Conservation (phyloP, 2,329 filamentous ascomycete genomes). For the Arthroderma sp. region DNA sequence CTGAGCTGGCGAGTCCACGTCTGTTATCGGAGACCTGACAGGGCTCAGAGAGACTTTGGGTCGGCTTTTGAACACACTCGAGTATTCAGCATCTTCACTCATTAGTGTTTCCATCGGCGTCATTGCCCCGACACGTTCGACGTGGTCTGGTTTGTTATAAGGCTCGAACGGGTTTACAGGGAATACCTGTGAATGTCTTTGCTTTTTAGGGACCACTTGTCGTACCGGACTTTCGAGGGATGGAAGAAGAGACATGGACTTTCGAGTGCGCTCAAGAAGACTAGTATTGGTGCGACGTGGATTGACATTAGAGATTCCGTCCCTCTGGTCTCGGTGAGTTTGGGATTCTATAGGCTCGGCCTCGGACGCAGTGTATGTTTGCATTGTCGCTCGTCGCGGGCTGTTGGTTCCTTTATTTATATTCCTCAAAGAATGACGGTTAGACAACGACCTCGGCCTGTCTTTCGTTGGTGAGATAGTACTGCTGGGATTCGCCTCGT, state of each 20-base stretch:
- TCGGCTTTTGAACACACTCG: constrained; percentile 71
- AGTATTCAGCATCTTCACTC: constrained; percentile 58
- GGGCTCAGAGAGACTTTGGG: constrained; percentile 72
- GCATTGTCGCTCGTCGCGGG: no score
- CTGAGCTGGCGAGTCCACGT: constrained; percentile 18
- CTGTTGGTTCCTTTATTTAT: no score
- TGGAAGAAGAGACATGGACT: constrained; percentile 60
- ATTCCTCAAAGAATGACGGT: no score
- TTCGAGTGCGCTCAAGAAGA: constrained; percentile 64
- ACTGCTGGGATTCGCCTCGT: not conserved
- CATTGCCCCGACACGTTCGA: constrained; percentile 22
- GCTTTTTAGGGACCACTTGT: constrained; percentile 12
- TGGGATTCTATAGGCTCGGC: no score
- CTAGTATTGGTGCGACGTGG: constrained; percentile 19
- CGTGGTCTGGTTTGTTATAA: constrained; percentile 22
- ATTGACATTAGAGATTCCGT: no score
- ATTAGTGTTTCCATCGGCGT: constrained; percentile 58
- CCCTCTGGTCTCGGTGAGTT: no score
- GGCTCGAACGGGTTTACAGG: constrained; percentile 47
- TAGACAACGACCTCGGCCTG: no score
- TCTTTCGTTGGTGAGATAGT: no score
- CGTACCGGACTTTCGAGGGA: constrained; percentile 13
- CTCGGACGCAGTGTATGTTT: no score
- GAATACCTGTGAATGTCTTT: constrained; percentile 29
- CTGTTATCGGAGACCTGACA: constrained; percentile 16